A percentile compares a stretch with the other conserved stretches of the same genome.
Conservation (phyloP, 257 asterid genomes). For the Mitragyna speciosa region DNA sequence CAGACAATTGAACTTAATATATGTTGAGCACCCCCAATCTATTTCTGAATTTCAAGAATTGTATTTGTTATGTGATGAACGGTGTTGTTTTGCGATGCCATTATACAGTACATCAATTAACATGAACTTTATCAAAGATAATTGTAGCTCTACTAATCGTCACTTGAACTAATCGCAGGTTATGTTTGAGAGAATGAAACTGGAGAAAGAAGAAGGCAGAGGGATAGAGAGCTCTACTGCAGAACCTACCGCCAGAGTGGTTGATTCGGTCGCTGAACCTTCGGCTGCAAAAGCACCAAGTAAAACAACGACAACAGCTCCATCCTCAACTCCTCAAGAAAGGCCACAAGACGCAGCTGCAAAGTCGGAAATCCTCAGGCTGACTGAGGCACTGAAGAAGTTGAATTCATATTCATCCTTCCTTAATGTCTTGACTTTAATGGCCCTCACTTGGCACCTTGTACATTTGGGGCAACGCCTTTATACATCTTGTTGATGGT, state of each 20-base stretch:
- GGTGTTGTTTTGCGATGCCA: neutral
- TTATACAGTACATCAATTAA: neutral
- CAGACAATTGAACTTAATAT: too few relatives aligned
- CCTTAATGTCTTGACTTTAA: conserved; percentile 54
- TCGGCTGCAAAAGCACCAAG: neutral
- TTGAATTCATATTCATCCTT: conserved; percentile 63
- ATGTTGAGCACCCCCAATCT: too few relatives aligned
- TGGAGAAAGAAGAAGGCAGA: conserved; percentile 69
- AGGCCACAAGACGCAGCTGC: conserved; percentile 18
- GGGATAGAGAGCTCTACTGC: conserved; percentile 29
- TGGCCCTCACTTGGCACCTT: conserved; percentile 63
- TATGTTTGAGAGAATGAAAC: conserved; percentile 64
- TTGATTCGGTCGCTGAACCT: conserved; percentile 17
- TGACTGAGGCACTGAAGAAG: conserved; percentile 41
- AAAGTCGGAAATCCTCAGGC: conserved; percentile 24
- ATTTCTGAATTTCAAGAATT: neutral
- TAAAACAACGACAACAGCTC: neutral
- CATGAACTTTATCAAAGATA: too few relatives aligned
- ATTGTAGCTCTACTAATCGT: too few relatives aligned
- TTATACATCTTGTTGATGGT: conserved; percentile 9
- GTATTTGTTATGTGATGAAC: neutral
- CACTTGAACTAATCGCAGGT: conserved; percentile 34
- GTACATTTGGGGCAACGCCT: conserved; percentile 49
- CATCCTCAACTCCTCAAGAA: conserved; percentile 10
- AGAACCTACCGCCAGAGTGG: conserved; percentile 7